Evolutionary conservation across 345 rosid genomes (phyloP).

Genomic region (Gossypium sturtianum): DNA sequence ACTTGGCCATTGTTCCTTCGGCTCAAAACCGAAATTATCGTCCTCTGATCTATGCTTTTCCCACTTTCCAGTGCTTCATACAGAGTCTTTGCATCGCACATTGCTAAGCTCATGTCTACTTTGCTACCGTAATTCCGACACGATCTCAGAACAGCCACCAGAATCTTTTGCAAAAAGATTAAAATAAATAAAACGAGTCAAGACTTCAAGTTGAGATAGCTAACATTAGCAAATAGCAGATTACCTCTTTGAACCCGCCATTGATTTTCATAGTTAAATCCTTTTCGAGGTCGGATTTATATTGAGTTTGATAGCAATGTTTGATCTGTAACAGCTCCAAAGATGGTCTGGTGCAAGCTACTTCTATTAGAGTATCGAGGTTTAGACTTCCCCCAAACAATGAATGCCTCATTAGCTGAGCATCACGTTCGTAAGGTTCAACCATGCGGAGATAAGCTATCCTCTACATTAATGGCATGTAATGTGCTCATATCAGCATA

Average conservation of each 20-base stretch:
- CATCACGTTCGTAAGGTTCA: constrained; percentile 27
- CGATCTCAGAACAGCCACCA: constrained; percentile 22
- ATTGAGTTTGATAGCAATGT: constrained; percentile 12
- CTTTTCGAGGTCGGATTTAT: constrained; percentile 22
- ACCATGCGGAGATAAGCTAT: constrained; percentile 23
- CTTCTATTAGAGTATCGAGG: constrained; percentile 20
- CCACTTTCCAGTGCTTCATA: constrained; percentile 25
- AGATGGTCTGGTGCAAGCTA: constrained; percentile 27
- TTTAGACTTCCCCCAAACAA: constrained; percentile 12
- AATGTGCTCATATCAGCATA: background rate
- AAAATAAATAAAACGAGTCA: background rate
- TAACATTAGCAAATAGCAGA: background rate
- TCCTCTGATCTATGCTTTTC: constrained; percentile 20
- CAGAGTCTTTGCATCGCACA: constrained; percentile 30
- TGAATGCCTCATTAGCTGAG: constrained; percentile 21
- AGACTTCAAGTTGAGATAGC: background rate
- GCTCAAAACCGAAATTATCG: constrained; percentile 19
- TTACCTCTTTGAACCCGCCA: constrained; percentile 26
- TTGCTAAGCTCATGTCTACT: constrained; percentile 25
- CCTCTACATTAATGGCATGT: background rate
- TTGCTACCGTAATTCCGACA: constrained; percentile 12
- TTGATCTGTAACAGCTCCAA: constrained; percentile 21
- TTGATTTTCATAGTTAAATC: constrained; percentile 19
- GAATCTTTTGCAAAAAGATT: constrained; percentile 8
- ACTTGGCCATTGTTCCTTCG: constrained; percentile 22